These are phyloP conservation scores for Kurtzmaniella cleridarum DNA, from an alignment of 805 yeast species.

Conservation along the genomic window DNA sequence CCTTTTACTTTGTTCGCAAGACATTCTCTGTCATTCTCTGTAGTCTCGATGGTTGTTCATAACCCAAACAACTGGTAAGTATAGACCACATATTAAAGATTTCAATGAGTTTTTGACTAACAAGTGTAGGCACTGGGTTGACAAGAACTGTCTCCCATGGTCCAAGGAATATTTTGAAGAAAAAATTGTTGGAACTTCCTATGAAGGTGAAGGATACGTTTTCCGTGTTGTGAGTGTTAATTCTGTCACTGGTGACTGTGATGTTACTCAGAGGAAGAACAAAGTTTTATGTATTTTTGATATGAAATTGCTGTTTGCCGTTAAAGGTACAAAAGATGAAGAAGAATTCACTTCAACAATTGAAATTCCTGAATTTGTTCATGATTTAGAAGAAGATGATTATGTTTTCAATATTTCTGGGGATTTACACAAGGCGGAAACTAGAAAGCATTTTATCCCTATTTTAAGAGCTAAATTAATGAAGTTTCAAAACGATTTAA, in stretches of 20 bases:
- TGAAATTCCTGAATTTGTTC: constrained; percentile 62
- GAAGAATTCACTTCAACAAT: constrained; percentile 38
- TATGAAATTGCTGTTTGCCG: constrained; percentile 46
- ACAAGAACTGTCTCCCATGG: constrained; percentile 64
- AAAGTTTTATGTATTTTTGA: constrained; percentile 74
- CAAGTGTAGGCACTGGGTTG: constrained; percentile 58
- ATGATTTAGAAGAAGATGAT: constrained; percentile 69
- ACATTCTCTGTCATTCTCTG: constrained; percentile 1
- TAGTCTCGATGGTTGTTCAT: constrained; percentile 51
- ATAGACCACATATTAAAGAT: not conserved
- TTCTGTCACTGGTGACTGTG: constrained; percentile 63
- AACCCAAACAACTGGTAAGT: constrained; percentile 67
- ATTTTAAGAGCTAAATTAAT: constrained; percentile 41
- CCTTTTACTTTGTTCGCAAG: not conserved
- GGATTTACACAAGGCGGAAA: constrained; percentile 32
- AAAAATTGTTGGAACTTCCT: constrained; percentile 25
- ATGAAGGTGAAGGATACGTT: constrained; percentile 18
- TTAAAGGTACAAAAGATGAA: constrained; percentile 38
- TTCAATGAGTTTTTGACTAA: not conserved
- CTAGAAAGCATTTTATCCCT: constrained; percentile 51
- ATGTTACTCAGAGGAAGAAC: constrained; percentile 80
- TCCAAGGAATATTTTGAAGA: constrained; percentile 45
- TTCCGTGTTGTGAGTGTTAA: constrained; percentile 35
- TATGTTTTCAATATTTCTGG: constrained; percentile 45
- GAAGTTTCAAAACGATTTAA: constrained; percentile 59